Evolutionary conservation across 2,329 filamentous ascomycete species (phyloP), one percentile per base, ranked within the genome.

Genomic region (Talaromyces sp.): DNA sequence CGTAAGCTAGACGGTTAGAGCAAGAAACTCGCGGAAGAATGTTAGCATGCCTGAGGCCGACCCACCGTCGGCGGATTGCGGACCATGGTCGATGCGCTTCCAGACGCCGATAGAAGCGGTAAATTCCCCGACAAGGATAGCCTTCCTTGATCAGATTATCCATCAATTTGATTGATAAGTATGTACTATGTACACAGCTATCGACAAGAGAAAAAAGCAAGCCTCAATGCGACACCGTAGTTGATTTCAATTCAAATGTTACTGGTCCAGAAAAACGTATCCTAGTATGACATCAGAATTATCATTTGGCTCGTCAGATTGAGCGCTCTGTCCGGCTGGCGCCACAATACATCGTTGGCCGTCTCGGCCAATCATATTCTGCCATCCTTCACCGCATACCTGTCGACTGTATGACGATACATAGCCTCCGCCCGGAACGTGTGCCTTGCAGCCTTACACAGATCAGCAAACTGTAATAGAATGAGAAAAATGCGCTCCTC

Each of bases 11-110:
- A 28, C 28, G 28, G 28, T 6, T 28, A 28, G 28, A 28, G 28
- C 28, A 28, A 28, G 8, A 21, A 18, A 18, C n/a, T 18, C 39
- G 18, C 39, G 39, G 39, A 44, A 44, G 40, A 44, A 21, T 28
- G 28, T 3, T 12, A 44, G 46, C 23, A 40, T 57, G 33, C 54
- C 35, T 40, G 11, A 39, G 37, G 54, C 42, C 6, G 42, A 11
- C 42, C 44, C 48, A 61, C 59, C 28, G 39, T 37, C 37, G 59
- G 59, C 48, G 44, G 23, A 44, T 52, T 60, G 58, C 33, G 59
- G 48, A 55, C 57, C 62, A 55, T 46, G 58, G 62, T 61, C 62
- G 52, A 64, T 58, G 54, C 31, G 58, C 58, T 64, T 61, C 62
- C 62, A 64, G 62, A 61, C 58, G 58, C 62, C 42, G 28, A 28